Evolutionary conservation across 2,329 filamentous ascomycete species (phyloP), one percentile per base, ranked within the genome.

Genomic region (Trichophyton schoenleinii): DNA sequence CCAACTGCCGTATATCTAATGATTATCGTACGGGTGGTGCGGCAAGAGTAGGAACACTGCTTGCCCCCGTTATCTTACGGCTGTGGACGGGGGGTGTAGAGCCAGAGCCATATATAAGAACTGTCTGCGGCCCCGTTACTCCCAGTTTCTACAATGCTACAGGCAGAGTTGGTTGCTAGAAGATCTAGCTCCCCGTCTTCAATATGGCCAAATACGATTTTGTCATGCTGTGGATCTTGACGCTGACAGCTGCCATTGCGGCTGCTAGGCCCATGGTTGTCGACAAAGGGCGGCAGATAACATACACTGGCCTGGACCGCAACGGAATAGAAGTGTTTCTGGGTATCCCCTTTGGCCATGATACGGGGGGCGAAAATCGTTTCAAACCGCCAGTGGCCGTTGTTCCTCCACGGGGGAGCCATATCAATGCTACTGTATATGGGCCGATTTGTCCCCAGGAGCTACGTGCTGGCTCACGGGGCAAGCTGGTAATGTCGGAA

Each of bases 401-500:
- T 25, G 31, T 57, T 31, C 31, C 48, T 25, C 36, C 49, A 34
- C 38, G 13, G 6, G 59, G 59, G 6, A 55, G 36, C 20, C 31
- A 41, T 25, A n/a, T 61, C 52, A 53, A 42, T n/a, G 59, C 59
- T n/a, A 34, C n/a, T 22, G 18, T 18, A 46, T 57, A 44, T 41
- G 59, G 59, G 20, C 48, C 49, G n/a, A 52, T 52, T 36, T 61
- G 59, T 34, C 59, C 59, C 34, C 59, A 61, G 31, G 2, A n/a
- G 41, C 7, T 44, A 44, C 41, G 41, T 38, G 34, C 34, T 38
- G 11, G 34, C 15, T 44, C 41, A 20, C 41, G 4, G 41, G 41
- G 38, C 2, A 44, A n/a, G 41, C 13, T 44, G 41, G 41, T 57
- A 20, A 28, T 61, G 25, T 61, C 59, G 18, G 86, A 88, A 69